A percentile compares a stretch with the other conserved stretches of the same genome.
phyloP scores from a whole-genome alignment of 371 early-diverging fungal species.

The Mortierella sp. region DNA sequence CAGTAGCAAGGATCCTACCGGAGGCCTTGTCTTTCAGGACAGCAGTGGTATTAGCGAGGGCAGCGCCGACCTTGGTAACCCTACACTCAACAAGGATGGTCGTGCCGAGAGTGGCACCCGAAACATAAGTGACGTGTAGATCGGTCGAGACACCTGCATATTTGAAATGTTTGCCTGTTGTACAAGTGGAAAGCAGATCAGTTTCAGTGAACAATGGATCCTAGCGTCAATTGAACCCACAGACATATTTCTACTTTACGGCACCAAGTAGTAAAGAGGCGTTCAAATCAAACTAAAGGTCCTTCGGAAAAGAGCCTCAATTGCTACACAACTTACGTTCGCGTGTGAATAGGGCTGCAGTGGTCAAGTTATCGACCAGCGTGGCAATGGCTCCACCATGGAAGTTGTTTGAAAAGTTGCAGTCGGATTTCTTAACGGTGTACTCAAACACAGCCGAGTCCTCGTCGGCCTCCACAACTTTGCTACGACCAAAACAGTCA shows the following conservation, averaged over 20 bases:
- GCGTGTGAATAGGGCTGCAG: constrained; percentile 42
- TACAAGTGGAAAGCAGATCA: background rate
- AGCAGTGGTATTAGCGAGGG: constrained; percentile 41
- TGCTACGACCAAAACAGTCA: constrained; percentile 26
- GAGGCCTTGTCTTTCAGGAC: constrained; percentile 46
- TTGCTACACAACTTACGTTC: constrained; percentile 33
- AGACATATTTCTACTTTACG: background rate
- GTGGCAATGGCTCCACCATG: constrained; percentile 59
- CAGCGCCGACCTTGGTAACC: constrained; percentile 46
- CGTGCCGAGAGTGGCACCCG: constrained; percentile 37
- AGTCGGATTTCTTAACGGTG: constrained; percentile 45
- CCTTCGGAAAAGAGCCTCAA: too few relatives aligned
- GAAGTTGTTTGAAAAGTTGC: constrained; percentile 54
- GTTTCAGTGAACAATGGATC: background rate
- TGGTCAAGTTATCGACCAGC: constrained; percentile 54
- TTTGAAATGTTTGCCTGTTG: constrained; percentile 45
- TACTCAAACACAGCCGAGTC: constrained; percentile 51
- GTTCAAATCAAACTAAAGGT: too few relatives aligned
- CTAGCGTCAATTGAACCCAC: background rate
- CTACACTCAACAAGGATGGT: constrained; percentile 46
- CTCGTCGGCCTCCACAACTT: constrained; percentile 45
- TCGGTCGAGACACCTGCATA: constrained; percentile 57
- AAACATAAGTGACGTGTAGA: constrained; percentile 56
- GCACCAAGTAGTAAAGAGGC: background rate
- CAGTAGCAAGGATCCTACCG: constrained; percentile 46